Evolutionary conservation across 306 rosid species (phyloP).

Genomic region (Gynostemma pentaphyllum): DNA sequence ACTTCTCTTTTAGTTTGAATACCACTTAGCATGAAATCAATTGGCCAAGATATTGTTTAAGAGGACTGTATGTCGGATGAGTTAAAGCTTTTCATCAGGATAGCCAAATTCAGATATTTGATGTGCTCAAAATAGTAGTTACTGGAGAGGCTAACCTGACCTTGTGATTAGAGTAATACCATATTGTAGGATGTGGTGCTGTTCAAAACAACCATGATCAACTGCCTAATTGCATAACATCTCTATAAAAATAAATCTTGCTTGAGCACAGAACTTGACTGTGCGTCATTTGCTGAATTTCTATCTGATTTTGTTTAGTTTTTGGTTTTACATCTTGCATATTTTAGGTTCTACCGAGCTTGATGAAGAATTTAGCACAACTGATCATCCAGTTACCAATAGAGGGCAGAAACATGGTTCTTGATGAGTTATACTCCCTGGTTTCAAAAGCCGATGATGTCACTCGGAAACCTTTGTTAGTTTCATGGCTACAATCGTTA

Average conservation of each 20-base stretch:
- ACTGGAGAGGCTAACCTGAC: not conserved
- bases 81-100: not conserved
- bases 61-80: not conserved
- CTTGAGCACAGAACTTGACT: not conserved
- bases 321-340: slow-evolving; percentile 5
- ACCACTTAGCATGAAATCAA: not conserved
- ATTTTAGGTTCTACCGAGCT: slow-evolving; percentile 64
- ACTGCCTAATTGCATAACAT: not conserved
- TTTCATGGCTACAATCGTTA: slow-evolving; percentile 90
- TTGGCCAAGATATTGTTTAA: not conserved
- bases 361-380: slow-evolving; percentile 75
- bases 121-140: slow-evolving; percentile 8
- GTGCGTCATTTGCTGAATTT: not conserved
- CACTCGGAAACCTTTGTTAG: slow-evolving; percentile 65
- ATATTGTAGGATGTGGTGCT: not conserved
- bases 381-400: slow-evolving; percentile 48
- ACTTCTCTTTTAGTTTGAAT: not conserved
- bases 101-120: not conserved
- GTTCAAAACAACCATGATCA: not conserved
- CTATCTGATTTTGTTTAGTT: not conserved
- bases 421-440: slow-evolving; percentile 66
- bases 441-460: slow-evolving; percentile 92
- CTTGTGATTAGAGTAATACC: not conserved
- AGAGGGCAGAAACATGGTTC: slow-evolving; percentile 59
- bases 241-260: not conserved